These are phyloP conservation scores for Plasmopara muralis DNA, from an alignment of 352 stramenopile species.

Conservation along the genomic window DNA sequence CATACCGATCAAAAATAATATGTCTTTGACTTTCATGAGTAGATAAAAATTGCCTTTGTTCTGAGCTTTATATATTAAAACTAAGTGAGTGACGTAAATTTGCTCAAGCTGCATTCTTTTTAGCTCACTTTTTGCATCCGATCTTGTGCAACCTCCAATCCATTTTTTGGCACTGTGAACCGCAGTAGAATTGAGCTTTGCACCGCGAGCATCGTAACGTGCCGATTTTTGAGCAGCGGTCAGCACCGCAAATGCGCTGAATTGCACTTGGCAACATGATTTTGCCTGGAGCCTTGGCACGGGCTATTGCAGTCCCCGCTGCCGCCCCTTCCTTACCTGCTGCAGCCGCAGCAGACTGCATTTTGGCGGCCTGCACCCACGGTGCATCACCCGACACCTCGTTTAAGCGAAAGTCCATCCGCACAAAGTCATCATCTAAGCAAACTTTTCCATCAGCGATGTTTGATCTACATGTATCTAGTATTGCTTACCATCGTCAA, in stretches of 20 bases:
- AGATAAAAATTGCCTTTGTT: no score
- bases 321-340: slow-evolving; percentile 24
- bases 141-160: slow-evolving; percentile 83
- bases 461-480: neutral
- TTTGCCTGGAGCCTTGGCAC: slow-evolving; percentile 26
- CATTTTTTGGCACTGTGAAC: slow-evolving; percentile 68
- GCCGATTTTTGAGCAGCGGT: slow-evolving; percentile 63
- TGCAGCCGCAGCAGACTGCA: slow-evolving; percentile 29
- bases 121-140: slow-evolving; percentile 37
- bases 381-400: slow-evolving; percentile 58
- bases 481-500: slow-evolving; percentile 63
- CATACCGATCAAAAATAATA: no score
- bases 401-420: slow-evolving; percentile 70
- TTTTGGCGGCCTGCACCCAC: slow-evolving; percentile 64
- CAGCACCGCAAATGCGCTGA: slow-evolving; percentile 55
- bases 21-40: no score
- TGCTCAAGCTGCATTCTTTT: neutral
- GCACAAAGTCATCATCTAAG: slow-evolving; percentile 74
- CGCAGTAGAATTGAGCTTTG: slow-evolving; percentile 83
- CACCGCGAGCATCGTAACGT: slow-evolving; percentile 75
- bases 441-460: slow-evolving; percentile 8
- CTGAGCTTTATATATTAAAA: no score
- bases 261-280: slow-evolving; percentile 27
- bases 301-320: slow-evolving; percentile 14
- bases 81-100: no score